These are phyloP conservation scores for Kluyveromyces sp. DNA, from an alignment of 1,139 yeast species.

Conservation along the genomic window DNA sequence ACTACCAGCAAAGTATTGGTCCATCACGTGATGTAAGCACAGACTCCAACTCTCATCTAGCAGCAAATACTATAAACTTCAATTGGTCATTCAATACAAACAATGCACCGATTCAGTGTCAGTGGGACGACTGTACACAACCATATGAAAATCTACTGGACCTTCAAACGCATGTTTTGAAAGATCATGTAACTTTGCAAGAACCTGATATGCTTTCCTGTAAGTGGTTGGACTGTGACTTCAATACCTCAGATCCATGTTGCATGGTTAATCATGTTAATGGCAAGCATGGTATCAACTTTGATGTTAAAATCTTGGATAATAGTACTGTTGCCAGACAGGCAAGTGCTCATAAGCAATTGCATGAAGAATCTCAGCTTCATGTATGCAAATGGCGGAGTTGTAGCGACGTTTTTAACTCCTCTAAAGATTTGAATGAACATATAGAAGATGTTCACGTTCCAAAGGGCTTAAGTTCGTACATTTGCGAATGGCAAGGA, in stretches of 20 bases:
- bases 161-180: constrained; percentile 49
- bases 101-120: constrained; percentile 31
- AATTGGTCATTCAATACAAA: constrained; percentile 32
- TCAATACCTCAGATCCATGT: constrained; percentile 43
- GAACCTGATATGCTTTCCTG: constrained; percentile 33
- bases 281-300: constrained; percentile 39
- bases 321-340: constrained; percentile 11
- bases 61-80: constrained; percentile 27
- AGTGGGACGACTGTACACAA: constrained; percentile 49
- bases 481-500: constrained; percentile 69
- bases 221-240: constrained; percentile 69
- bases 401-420: constrained; percentile 45
- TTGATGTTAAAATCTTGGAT: constrained; percentile 23
- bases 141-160: constrained; percentile 37
- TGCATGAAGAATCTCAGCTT: constrained; percentile 9
- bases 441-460: constrained; percentile 66
- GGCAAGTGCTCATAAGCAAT: constrained; percentile 11
- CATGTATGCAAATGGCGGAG: constrained; percentile 23
- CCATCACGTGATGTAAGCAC: not conserved
- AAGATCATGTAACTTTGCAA: constrained; percentile 44
- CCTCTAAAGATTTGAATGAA: constrained; percentile 55
- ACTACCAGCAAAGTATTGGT: not conserved
- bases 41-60: not conserved
- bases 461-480: constrained; percentile 63
- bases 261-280: constrained; percentile 55